Percentiles rank a stretch among this genome's conserved stretches.
Conservation (phyloP, 371 early-diverging fungal genomes). For the Cladochytrium tenue region DNA sequence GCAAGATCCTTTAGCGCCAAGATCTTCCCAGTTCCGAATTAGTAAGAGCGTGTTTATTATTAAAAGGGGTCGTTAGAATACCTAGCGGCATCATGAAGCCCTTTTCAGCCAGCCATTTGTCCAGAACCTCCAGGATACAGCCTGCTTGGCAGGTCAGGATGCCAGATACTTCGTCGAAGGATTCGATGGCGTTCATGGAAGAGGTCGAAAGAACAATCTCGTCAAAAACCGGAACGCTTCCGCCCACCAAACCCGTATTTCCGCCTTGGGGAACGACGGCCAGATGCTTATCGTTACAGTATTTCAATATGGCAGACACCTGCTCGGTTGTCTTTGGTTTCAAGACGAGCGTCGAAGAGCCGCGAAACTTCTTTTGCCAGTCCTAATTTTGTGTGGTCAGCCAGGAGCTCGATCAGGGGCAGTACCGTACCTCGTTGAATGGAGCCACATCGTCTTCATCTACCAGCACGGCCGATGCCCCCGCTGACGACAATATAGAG, state of each 20-base stretch:
- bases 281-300: conserved; percentile 83
- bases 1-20: conserved; percentile 92
- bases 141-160: conserved; percentile 85
- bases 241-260: conserved; percentile 88
- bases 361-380: conserved; percentile 92
- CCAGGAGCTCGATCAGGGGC: not conserved
- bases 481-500: conserved; percentile 42
- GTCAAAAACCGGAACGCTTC: conserved; percentile 91
- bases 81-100: conserved; percentile 86
- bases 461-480: conserved; percentile 22
- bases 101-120: conserved; percentile 70
- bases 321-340: conserved; percentile 85
- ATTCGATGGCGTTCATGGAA: conserved; percentile 73
- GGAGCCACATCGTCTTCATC: conserved; percentile 20
- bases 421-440: conserved; percentile 38
- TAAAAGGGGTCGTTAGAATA: not conserved
- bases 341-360: conserved; percentile 78
- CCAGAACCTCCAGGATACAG: conserved; percentile 81
- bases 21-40: too few species aligned
- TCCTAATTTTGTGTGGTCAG: conserved; percentile 56
- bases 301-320: conserved; percentile 79
- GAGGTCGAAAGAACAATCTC: conserved; percentile 81
- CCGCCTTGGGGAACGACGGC: conserved; percentile 97
- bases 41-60: too few species aligned
- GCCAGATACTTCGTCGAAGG: conserved; percentile 83